Conservation (phyloP, 257 asterid genomes). For the Lycium barbarum region DNA sequence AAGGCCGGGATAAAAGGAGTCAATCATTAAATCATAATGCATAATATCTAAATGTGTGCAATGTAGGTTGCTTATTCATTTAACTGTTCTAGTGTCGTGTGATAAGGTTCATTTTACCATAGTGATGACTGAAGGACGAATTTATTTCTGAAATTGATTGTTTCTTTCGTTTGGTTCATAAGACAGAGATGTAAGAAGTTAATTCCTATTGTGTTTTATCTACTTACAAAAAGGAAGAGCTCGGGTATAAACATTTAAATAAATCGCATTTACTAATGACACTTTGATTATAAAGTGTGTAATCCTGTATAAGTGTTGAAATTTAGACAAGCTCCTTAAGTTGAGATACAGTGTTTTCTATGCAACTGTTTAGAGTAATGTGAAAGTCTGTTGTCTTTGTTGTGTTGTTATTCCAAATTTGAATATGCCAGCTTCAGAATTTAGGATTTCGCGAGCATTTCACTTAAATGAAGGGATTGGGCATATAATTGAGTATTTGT, state of each 20-base stretch:
- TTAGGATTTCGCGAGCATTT: neutral
- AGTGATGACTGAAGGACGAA: too few species aligned
- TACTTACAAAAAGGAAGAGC: neutral
- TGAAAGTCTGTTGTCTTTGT: neutral
- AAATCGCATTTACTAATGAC: neutral
- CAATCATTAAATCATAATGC: neutral
- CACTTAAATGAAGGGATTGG: neutral
- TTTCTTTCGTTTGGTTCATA: too few species aligned
- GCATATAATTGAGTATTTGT: neutral
- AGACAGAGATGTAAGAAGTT: too few species aligned
- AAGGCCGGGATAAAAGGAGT: neutral
- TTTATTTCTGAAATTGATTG: too few species aligned
- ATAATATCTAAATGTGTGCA: neutral
- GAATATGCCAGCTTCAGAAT: neutral
- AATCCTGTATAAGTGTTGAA: neutral
- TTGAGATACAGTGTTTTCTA: neutral
- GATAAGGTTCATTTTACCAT: too few species aligned
- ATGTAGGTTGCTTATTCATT: neutral
- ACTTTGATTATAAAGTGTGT: neutral
- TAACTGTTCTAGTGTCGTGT: too few species aligned
- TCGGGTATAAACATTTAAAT: neutral
- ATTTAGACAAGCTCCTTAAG: neutral
- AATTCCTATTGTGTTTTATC: too few species aligned
- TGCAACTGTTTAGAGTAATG: neutral
- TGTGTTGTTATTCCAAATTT: neutral